Evolutionary conservation across 768 basidiomycete genomes (phyloP).

Genomic region (Boletales sp.): DNA sequence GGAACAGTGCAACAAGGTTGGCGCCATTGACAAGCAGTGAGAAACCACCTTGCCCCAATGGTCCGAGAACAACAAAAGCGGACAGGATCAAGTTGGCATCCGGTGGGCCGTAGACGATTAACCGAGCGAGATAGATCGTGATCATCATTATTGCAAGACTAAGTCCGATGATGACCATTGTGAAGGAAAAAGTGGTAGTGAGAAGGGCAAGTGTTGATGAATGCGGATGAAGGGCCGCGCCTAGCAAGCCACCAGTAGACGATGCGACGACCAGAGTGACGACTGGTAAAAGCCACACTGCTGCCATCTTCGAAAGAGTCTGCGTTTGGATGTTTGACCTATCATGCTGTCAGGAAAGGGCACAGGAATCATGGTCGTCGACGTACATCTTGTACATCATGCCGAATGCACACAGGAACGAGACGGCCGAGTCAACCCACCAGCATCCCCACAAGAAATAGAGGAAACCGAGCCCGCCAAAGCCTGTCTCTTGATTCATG

Average conservation of each 20-base stretch:
- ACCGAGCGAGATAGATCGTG: conserved; percentile 43
- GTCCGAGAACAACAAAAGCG: conserved; percentile 49
- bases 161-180: conserved; percentile 44
- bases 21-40: conserved; percentile 41
- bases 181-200: conserved; percentile 41
- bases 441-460: conserved; percentile 47
- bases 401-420: conserved; percentile 44
- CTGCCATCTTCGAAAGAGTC: conserved; percentile 36
- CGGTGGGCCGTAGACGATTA: conserved; percentile 40
- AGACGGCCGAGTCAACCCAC: conserved; percentile 45
- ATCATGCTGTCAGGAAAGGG: conserved; percentile 4
- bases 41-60: conserved; percentile 51
- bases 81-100: conserved; percentile 39
- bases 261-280: conserved; percentile 53
- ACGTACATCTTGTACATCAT: conserved; percentile 47
- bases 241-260: conserved; percentile 46
- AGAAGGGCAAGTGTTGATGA: conserved; percentile 37
- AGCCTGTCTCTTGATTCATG: conserved; percentile 33
- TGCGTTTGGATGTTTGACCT: conserved; percentile 47
- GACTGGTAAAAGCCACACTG: conserved; percentile 49
- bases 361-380: background rate
- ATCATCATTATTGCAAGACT: conserved; percentile 48
- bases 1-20: conserved; percentile 33
- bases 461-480: conserved; percentile 36
- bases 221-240: conserved; percentile 34